Evolutionary conservation across 805 yeast species (phyloP), one percentile per base, ranked within the genome.

Genomic region (Nakazawaea pomicola): DNA sequence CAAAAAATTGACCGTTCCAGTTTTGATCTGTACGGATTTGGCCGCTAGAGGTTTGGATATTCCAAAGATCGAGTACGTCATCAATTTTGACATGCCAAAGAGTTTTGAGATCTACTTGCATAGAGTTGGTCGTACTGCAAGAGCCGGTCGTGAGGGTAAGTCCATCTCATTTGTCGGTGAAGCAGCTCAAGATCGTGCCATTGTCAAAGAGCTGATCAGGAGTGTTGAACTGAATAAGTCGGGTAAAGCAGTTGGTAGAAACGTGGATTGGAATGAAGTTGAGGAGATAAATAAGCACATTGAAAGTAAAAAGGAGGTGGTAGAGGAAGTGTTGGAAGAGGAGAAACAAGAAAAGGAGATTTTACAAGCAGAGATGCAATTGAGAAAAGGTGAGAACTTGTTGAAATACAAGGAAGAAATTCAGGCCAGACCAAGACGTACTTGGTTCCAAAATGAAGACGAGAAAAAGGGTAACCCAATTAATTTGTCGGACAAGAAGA

Each of bases 31-130:
- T 80, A 93, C 99, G 1, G 99, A 93, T 74, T 75, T 93, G 61
- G 99, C 99, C 2, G 91, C 99, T 21, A 85, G 99, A 78, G 99
- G 99, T 74, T 74, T 93, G 58, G 99, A 93, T 83, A 93, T 93
- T 56, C 98, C 98, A 47, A 91, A 91, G 64, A 90, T 93, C 59
- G 98, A 90, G 60, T 80, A 83, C 45, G 99, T 93, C 35, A 76
- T 93, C 56, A 93, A 93, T 64, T 93, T 73, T 61, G 99, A 93
- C 57, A 87, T 93, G 95, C 99, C 99, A 38, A 86, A 87, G 60
- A 72, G 85, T 23, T 82, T 85, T 55, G 99, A 93, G 50, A 76
- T 91, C 29, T 93, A 93, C 61, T 70, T 93, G 54, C 99, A 93
- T 66, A 84, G 99, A 71, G 96, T 93, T 46, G 99, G 99, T 65